phyloP scores from a whole-genome alignment of 2,329 filamentous ascomycete species.

The Beauveria asiatica region DNA sequence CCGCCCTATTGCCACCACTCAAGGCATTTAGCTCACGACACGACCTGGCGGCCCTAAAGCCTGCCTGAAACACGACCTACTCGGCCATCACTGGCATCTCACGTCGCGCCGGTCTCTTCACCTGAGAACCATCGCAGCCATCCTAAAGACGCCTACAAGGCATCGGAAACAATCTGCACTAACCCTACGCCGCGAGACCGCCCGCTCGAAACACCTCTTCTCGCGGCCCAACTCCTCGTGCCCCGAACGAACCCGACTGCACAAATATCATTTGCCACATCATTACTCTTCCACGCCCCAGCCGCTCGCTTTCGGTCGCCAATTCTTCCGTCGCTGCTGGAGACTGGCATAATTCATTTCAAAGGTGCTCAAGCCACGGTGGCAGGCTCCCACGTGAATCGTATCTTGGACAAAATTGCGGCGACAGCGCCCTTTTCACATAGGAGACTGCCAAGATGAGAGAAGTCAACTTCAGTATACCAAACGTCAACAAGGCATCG shows the following conservation, averaged over 20 bases:
- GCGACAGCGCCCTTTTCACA: slow-evolving; percentile 8
- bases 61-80: slow-evolving; percentile 11
- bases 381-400: slow-evolving; percentile 7
- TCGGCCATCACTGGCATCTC: slow-evolving; percentile 1
- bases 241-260: slow-evolving; percentile 5
- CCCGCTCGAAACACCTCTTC: background rate
- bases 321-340: background rate
- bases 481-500: slow-evolving; percentile 98
- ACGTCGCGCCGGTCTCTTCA: background rate
- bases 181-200: background rate
- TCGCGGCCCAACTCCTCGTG: background rate
- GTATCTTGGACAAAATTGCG: slow-evolving; percentile 3
- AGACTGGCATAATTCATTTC: background rate
- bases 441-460: slow-evolving; percentile 61
- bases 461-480: slow-evolving; percentile 99
- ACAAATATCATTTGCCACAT: background rate
- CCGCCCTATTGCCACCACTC: background rate
- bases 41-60: slow-evolving; percentile 8
- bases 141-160: background rate
- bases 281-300: background rate
- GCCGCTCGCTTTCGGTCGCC: background rate
- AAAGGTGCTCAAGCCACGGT: background rate
- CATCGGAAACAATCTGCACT: background rate
- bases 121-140: background rate
- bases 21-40: slow-evolving; percentile 5